Base-by-base conservation (phyloP, 768 basidiomycete species). In the Rhodotorula sphaerocarpa region DNA sequence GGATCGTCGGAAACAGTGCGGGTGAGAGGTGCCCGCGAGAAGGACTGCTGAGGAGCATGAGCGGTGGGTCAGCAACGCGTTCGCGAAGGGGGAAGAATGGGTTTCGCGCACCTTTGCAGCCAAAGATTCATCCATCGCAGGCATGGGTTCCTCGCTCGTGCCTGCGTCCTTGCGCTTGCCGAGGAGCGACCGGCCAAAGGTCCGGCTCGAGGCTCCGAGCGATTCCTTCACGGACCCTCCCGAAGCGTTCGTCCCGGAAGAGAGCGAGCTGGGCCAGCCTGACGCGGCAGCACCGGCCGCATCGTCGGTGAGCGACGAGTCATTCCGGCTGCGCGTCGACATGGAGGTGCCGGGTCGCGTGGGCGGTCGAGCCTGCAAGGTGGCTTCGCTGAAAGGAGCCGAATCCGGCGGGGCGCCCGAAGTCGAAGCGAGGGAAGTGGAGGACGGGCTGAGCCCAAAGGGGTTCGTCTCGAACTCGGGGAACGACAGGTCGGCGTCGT, bases 241-340 rank as follows among this genome's bases (percentile, higher is more conserved):
- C 0, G 36, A 33, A 3, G 16, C 30, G 36, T 28, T 55, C 44
- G 43, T 3, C 7, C 57, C 54, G 10, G 45, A n/a, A n/a, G n/a
- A n/a, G 3, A 59, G 34, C 1, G 54, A 42, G 28, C 25, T 42
- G 27, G 50, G 51, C 63, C 54, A 56, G 5, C 54, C 63, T 0
- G n/a, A n/a, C 46, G 2, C 46, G 39, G 14, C n/a, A 27, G 30
- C 56, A 34, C 5, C 25, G n/a, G 25, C 12, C 33, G 11, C 30
- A 12, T 44, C 34, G 20, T 54, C 33, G 6, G n/a, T n/a, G n/a
- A 46, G 43, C 14, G 52, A 14, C 10, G 51, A 54, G 14, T 42
- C 56, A 12, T 56, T 25, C 14, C 63, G 47, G 23, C 58, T 53
- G n/a, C 63, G 50, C 5, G 47, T 47, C 48, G 63, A 65, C 58